Percentiles rank a stretch among this genome's conserved stretches.
Conservation (phyloP, 441 rosid species). For the Eutrema salsugineum region DNA sequence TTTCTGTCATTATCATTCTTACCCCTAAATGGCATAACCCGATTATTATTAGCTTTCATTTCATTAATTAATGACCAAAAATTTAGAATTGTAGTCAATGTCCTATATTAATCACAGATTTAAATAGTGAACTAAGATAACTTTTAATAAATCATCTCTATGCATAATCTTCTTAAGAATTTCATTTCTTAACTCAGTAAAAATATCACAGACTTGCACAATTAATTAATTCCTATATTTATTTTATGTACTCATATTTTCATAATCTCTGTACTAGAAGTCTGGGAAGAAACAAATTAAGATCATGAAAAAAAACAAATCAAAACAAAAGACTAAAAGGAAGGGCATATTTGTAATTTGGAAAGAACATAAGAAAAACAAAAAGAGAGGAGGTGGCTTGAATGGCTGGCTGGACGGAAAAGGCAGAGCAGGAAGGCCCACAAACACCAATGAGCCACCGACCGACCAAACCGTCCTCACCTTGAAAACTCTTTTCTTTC, state of each 20-base stretch:
- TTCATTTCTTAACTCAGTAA: background rate
- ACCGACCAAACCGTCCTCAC: conserved; percentile 79
- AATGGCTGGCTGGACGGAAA: conserved; percentile 37
- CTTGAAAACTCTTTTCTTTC: background rate
- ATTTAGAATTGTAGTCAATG: background rate
- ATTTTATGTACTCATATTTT: too few relatives aligned
- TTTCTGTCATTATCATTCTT: conserved; percentile 8
- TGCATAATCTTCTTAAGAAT: background rate
- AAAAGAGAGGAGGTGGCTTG: conserved; percentile 25
- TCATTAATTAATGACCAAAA: background rate
- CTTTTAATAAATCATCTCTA: background rate
- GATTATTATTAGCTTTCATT: background rate
- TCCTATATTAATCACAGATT: background rate
- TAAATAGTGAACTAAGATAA: background rate
- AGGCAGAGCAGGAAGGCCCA: conserved; percentile 38
- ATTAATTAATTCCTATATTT: too few relatives aligned
- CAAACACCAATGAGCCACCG: conserved; percentile 30
- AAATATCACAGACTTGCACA: background rate
- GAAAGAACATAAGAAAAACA: background rate
- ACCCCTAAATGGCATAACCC: background rate
- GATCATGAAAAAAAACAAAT: background rate
- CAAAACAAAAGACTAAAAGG: background rate
- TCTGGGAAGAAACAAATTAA: too few relatives aligned
- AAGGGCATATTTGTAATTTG: conserved; percentile 34
- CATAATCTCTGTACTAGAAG: background rate